Evolutionary conservation across 768 basidiomycete genomes (phyloP).

Genomic region (Lentinula boryana): DNA sequence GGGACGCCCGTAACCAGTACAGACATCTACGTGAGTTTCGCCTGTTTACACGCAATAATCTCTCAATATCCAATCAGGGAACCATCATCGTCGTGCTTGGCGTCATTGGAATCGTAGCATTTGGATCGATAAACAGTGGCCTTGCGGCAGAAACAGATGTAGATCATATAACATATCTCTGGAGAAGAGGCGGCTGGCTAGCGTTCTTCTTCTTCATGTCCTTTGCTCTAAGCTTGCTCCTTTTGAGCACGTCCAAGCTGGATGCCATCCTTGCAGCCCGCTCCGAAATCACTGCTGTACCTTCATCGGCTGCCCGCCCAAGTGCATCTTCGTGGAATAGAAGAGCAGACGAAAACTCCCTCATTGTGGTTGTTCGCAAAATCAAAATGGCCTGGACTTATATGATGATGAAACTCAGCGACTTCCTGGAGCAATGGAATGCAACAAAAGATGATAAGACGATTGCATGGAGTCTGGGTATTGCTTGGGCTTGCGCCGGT

Average conservation of each 20-base stretch:
- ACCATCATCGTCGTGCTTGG: slow-evolving; percentile 79
- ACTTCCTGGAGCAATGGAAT: slow-evolving; percentile 69
- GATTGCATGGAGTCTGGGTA: slow-evolving; percentile 86
- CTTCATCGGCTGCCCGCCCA: slow-evolving; percentile 36
- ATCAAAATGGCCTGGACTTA: slow-evolving; percentile 35
- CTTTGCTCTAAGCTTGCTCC: slow-evolving; percentile 55
- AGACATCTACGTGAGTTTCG: slow-evolving; percentile 62
- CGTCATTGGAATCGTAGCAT: slow-evolving; percentile 83
- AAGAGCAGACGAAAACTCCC: background rate
- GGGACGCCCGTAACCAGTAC: slow-evolving; percentile 79
- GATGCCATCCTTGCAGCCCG: slow-evolving; percentile 69
- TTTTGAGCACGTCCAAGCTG: slow-evolving; percentile 65
- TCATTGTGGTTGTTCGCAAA: slow-evolving; percentile 19
- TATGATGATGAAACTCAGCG: slow-evolving; percentile 47
- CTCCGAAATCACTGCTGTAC: slow-evolving; percentile 58
- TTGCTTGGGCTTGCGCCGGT: slow-evolving; percentile 91
- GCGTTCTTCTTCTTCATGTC: slow-evolving; percentile 81
- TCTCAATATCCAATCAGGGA: slow-evolving; percentile 39
- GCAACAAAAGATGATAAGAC: slow-evolving; percentile 78
- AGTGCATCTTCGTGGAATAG: background rate
- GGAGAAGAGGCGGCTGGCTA: slow-evolving; percentile 89
- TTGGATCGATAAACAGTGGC: slow-evolving; percentile 80
- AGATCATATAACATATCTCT: slow-evolving; percentile 71
- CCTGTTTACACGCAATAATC: background rate
- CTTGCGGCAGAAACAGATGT: slow-evolving; percentile 71